These are phyloP conservation scores for Aureobasidium namibiae DNA, from an alignment of 2,329 filamentous ascomycete genomes.

Conservation along the genomic window DNA sequence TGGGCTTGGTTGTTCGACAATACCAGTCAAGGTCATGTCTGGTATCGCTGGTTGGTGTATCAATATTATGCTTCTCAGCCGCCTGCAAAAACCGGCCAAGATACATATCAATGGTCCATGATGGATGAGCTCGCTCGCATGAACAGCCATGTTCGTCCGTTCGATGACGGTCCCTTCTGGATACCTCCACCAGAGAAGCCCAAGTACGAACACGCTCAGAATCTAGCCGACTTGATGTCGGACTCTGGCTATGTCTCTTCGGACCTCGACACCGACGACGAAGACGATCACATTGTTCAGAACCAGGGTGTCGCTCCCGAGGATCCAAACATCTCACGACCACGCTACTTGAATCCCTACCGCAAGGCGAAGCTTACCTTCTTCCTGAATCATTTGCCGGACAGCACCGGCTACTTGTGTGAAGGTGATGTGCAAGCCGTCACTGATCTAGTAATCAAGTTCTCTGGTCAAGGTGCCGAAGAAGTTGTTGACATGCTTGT, in stretches of 20 bases:
- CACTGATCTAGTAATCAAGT: constrained; percentile 80
- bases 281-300: constrained; percentile 30
- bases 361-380: constrained; percentile 79
- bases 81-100: neutral
- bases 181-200: constrained; percentile 62
- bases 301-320: neutral
- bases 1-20: constrained; percentile 95
- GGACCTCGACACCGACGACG: constrained; percentile 68
- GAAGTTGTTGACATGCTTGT: constrained; percentile 89
- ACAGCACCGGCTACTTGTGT: constrained; percentile 61
- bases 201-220: constrained; percentile 73
- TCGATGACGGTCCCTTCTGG: constrained; percentile 73
- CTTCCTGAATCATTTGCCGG: constrained; percentile 74
- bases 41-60: constrained; percentile 91
- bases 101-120: neutral
- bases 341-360: constrained; percentile 64
- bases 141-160: constrained; percentile 45
- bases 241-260: constrained; percentile 81
- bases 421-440: constrained; percentile 81
- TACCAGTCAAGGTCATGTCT: constrained; percentile 68
- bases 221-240: constrained; percentile 70
- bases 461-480: constrained; percentile 75
- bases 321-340: neutral
- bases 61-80: constrained; percentile 34
- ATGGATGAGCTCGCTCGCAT: constrained; percentile 12